Evolutionary conservation across 495 filamentous ascomycete genomes (phyloP), one percentile per base, ranked within the genome.

Genomic region (Immersiella caudata): DNA sequence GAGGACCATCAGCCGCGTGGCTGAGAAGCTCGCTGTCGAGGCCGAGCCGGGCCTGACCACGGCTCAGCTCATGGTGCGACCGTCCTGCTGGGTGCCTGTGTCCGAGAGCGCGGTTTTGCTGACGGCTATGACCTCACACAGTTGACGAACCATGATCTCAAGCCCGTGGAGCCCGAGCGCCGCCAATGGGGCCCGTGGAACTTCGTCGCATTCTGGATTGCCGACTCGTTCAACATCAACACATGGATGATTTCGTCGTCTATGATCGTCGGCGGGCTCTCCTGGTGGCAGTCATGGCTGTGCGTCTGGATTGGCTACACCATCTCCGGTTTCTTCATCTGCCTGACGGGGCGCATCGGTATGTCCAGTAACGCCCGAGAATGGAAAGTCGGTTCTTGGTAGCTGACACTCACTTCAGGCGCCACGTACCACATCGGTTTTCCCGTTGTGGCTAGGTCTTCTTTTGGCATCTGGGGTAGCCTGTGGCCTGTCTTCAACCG

Each of bases 161-260:
- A 92, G 74, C 94, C 94, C 84, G 94, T 97, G 29, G 93, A 96
- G 70, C 88, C 90, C 20, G 89, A 88, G 66, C 88, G 92, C 65
- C 88, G 94, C 27, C 88, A 92, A 86, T 97, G 94, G 94, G 90
- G 87, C 62, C 82, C 91, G 62, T 90, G 89, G 85, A 97, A 97
- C 74, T 97, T 93, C 72, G 88, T 97, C 63, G 90, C 89, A 21
- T 96, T 96, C 73, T 95, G 93, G 93, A 85, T 96, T 75, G 92
- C 94, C 35, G 94, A 97, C 79, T 94, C 91, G 6, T 93, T 97
- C 78, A 97, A 97, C 77, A 96, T 97, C 77, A 97, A 97, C 78
- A 97, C 94, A 18, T 97, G 94, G 94, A 97, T 97, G 94, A 97
- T 97, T 68, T 94, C 91, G 14, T 90, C 91, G 5, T 90, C 89